Evolutionary conservation across 2,329 filamentous ascomycete genomes (phyloP).

Genomic region (Botrytis squamosa): DNA sequence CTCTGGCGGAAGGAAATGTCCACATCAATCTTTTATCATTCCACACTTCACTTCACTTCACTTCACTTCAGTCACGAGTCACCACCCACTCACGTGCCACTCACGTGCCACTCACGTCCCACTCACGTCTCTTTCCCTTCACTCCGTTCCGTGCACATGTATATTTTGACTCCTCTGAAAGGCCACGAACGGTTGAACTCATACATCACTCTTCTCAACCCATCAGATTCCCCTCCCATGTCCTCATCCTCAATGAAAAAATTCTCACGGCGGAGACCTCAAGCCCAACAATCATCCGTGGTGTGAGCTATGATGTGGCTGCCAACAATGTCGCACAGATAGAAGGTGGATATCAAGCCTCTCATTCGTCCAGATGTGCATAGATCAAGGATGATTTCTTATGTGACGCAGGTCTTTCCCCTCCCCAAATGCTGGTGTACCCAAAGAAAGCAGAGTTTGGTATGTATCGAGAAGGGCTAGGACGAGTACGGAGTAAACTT

Average conservation of each 20-base stretch:
- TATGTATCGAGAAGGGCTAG: background rate
- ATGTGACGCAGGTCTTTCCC: background rate
- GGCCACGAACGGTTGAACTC: background rate
- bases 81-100: background rate
- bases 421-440: background rate
- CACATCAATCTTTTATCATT: background rate
- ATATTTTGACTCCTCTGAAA: background rate
- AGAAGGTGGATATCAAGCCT: background rate
- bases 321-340: conserved; percentile 14
- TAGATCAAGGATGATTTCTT: background rate
- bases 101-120: background rate
- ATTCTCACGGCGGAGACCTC: background rate
- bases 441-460: background rate
- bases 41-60: background rate
- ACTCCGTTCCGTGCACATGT: background rate
- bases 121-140: background rate
- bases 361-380: background rate
- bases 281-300: background rate
- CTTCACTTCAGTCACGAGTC: background rate
- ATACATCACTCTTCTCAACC: background rate
- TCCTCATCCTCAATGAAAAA: background rate
- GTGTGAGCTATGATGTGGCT: conserved; percentile 16
- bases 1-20: background rate
- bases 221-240: background rate
- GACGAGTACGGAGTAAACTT: conserved; percentile 1